Base-by-base conservation (phyloP, 2,329 filamentous ascomycete genomes). In the Corinectria fuckeliana region DNA sequence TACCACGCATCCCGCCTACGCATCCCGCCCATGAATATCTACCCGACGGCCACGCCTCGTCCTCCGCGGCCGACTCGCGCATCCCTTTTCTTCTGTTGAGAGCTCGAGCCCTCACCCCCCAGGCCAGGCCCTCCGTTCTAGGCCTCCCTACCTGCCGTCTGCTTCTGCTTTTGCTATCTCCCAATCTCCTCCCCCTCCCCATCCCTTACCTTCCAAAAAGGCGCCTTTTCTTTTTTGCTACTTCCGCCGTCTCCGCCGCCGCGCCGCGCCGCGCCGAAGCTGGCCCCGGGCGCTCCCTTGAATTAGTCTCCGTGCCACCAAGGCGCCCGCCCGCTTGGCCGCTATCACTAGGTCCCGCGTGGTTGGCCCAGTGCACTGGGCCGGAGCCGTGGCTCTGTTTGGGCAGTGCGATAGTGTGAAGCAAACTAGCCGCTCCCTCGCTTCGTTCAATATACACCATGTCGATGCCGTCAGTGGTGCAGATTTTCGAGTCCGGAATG, bases 401-500 rank as follows among this genome's bases (percentile, higher is more conserved):
- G 14, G 49, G 52, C 58, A 42, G 32, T 36, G 38, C 44, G 20
- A 56, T 56, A 50, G 36, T 49, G 30, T 56, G 60, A 62, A 63
- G 62, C 64, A 57, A 63, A 53, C 58, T 62, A 56, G 36, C 48
- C n/a, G n/a, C 41, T 44, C 36, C 42, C 45, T 58, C 48, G 41
- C 55, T 52, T 64, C 50, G 55, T 44, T 56, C 45, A 21, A 47
- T 48, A 47, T 48, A 41, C 52, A 62, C 51, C 60, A 70, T 70
- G 68, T 67, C 72, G 63, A 63, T 72, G 48, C 65, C 71, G 18
- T 66, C 71, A 26, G 50, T 67, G 39, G 58, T 62, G 26, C 63
- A 72, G 36, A 56, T 75, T 39, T 75, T 75, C 61, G 72, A 74
- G 59, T 61, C 66, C 7, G 70, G 69, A 56, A 66, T 73, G 61